Percentiles rank a stretch among this genome's conserved stretches.
These are phyloP conservation scores for Claviceps sp. DNA, from an alignment of 2,329 filamentous ascomycete genomes.

Conservation along the genomic window DNA sequence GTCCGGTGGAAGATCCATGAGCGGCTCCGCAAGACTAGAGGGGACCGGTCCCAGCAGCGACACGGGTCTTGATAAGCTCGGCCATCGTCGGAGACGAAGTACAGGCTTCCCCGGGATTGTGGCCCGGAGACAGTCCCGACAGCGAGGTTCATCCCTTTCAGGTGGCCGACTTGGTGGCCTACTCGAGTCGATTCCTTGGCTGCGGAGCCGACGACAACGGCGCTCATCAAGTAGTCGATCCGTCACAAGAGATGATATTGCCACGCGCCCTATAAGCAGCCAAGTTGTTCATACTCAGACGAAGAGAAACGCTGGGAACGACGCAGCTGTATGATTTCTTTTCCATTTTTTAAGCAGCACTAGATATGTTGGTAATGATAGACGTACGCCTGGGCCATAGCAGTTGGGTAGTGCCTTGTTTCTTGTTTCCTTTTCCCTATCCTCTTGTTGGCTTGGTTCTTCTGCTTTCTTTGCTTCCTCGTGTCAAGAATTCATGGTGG, in stretches of 20 bases:
- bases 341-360: neutral
- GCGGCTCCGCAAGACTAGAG: conserved; percentile 13
- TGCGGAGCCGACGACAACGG: conserved; percentile 15
- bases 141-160: conserved; percentile 29
- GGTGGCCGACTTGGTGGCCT: conserved; percentile 38
- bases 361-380: neutral
- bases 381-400: neutral
- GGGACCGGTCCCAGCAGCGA: conserved; percentile 19
- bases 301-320: conserved; percentile 1
- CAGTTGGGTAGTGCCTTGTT: neutral
- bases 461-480: neutral
- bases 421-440: neutral
- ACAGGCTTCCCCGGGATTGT: conserved; percentile 50
- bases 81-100: conserved; percentile 39
- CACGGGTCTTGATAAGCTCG: conserved; percentile 17
- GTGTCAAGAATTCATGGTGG: neutral
- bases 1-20: conserved; percentile 19
- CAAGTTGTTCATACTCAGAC: neutral
- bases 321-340: conserved; percentile 21
- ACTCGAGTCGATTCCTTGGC: conserved; percentile 41
- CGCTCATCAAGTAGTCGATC: conserved; percentile 6
- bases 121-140: conserved; percentile 31
- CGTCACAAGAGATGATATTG: conserved; percentile 1
- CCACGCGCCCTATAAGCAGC: neutral
- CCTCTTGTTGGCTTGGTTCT: neutral